Evolutionary conservation across 2,329 filamentous ascomycete species (phyloP).

Genomic region (Arthrobotrys iridis): DNA sequence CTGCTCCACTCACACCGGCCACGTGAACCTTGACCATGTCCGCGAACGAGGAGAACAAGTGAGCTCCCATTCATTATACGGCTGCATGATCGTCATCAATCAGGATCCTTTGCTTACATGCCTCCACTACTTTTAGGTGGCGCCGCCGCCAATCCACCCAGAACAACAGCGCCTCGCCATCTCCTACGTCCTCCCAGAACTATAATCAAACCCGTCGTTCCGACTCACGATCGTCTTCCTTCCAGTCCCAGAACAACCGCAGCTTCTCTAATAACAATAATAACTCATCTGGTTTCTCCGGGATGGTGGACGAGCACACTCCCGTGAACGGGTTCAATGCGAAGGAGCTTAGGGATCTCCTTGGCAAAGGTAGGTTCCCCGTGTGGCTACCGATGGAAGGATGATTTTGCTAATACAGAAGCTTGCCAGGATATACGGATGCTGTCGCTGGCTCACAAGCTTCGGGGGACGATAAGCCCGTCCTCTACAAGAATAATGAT

Average conservation of each 20-base stretch:
- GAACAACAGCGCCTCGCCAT: slow-evolving; percentile 38
- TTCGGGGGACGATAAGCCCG: slow-evolving; percentile 36
- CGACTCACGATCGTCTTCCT: slow-evolving; percentile 37
- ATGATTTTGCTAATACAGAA: background rate
- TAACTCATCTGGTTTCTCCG: slow-evolving; percentile 29
- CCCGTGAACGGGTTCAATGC: slow-evolving; percentile 50
- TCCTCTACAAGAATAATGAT: slow-evolving; percentile 41
- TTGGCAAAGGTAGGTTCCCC: slow-evolving; percentile 21
- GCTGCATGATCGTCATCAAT: background rate
- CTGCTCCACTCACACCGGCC: background rate
- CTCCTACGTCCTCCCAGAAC: slow-evolving; percentile 38
- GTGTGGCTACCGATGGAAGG: background rate
- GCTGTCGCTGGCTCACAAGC: slow-evolving; percentile 27
- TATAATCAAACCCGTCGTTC: slow-evolving; percentile 51
- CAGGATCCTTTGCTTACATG: background rate
- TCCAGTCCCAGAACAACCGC: slow-evolving; percentile 43
- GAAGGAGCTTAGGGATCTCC: slow-evolving; percentile 37
- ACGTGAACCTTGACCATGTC: slow-evolving; percentile 28
- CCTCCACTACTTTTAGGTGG: slow-evolving; percentile 26
- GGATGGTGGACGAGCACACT: slow-evolving; percentile 39
- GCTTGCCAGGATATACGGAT: slow-evolving; percentile 27
- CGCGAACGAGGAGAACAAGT: slow-evolving; percentile 49
- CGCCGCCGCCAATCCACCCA: slow-evolving; percentile 51
- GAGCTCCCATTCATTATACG: background rate
- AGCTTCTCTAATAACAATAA: slow-evolving; percentile 31